Evolutionary conservation across 2,329 filamentous ascomycete species (phyloP).

Genomic region (Pyrenophora teres): DNA sequence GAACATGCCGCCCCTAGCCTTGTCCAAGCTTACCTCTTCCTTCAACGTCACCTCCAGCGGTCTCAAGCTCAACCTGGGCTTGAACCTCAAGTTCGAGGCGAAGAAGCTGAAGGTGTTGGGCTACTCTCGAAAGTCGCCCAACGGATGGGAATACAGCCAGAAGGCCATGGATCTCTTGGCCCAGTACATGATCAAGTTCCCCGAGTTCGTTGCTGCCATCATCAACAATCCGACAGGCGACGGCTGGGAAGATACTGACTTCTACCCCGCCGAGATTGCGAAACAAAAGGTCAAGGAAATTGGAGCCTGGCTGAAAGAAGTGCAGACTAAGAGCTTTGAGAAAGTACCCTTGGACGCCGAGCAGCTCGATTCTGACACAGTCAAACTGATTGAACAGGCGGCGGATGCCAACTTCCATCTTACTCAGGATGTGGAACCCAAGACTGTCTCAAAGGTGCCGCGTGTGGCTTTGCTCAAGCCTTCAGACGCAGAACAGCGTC

Average conservation of each 20-base stretch:
- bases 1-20: slow-evolving; percentile 78
- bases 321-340: slow-evolving; percentile 91
- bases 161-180: slow-evolving; percentile 80
- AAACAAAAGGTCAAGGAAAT: slow-evolving; percentile 89
- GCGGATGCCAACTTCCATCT: slow-evolving; percentile 61
- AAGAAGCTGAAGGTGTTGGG: slow-evolving; percentile 95
- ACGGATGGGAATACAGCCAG: slow-evolving; percentile 94
- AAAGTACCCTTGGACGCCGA: slow-evolving; percentile 95
- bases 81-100: slow-evolving; percentile 96
- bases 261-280: slow-evolving; percentile 77
- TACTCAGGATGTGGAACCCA: slow-evolving; percentile 56
- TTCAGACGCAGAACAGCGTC: slow-evolving; percentile 90
- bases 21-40: slow-evolving; percentile 95
- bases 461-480: slow-evolving; percentile 88
- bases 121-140: slow-evolving; percentile 83
- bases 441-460: slow-evolving; percentile 79
- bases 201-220: slow-evolving; percentile 91
- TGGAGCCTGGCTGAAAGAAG: slow-evolving; percentile 85
- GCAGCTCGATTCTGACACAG: slow-evolving; percentile 89
- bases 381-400: slow-evolving; percentile 76
- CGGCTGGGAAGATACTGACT: slow-evolving; percentile 80
- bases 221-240: slow-evolving; percentile 83
- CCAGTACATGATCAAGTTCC: slow-evolving; percentile 91
- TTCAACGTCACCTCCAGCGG: slow-evolving; percentile 85
- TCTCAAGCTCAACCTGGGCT: slow-evolving; percentile 82